Evolutionary conservation across 2,329 filamentous ascomycete species (phyloP).

Genomic region (Penicillium sp.): DNA sequence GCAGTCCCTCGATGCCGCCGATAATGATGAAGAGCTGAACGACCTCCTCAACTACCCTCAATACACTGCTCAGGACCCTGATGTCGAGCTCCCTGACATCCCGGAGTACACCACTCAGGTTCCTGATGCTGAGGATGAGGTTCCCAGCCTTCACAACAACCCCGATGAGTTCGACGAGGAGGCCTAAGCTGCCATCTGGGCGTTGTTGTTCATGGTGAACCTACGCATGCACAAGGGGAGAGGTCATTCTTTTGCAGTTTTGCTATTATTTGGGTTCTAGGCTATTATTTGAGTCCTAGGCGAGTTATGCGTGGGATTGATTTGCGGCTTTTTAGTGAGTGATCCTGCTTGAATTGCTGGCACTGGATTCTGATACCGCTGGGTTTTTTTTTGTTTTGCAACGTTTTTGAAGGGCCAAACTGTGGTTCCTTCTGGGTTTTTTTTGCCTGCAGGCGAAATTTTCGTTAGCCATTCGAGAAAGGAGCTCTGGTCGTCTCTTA

Average conservation of each 20-base stretch:
- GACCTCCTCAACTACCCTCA: not conserved
- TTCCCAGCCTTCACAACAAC: not conserved
- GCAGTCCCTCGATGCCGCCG: not conserved
- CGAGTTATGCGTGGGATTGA: too few species aligned
- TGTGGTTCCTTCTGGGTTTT: not conserved
- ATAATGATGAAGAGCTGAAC: not conserved
- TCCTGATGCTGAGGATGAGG: not conserved
- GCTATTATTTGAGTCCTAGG: too few species aligned
- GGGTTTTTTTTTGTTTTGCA: not conserved
- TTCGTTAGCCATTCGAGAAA: not conserved
- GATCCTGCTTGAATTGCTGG: not conserved
- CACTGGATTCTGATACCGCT: slow-evolving; percentile 1
- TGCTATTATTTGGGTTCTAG: not conserved
- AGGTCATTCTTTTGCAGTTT: not conserved
- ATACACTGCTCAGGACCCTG: not conserved
- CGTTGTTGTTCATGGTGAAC: not conserved
- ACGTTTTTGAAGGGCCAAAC: not conserved
- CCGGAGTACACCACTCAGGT: not conserved
- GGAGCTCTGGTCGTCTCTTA: not conserved
- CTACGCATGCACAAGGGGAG: not conserved
- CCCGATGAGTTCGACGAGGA: not conserved
- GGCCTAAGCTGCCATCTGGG: not conserved
- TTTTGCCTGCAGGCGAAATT: not conserved
- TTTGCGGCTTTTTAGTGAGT: not conserved
- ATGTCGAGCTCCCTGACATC: not conserved